A percentile compares a stretch with the other conserved stretches of the same genome.
phyloP scores from a whole-genome alignment of 495 filamentous ascomycete genomes.

The Aspergillus sclerotioniger region DNA sequence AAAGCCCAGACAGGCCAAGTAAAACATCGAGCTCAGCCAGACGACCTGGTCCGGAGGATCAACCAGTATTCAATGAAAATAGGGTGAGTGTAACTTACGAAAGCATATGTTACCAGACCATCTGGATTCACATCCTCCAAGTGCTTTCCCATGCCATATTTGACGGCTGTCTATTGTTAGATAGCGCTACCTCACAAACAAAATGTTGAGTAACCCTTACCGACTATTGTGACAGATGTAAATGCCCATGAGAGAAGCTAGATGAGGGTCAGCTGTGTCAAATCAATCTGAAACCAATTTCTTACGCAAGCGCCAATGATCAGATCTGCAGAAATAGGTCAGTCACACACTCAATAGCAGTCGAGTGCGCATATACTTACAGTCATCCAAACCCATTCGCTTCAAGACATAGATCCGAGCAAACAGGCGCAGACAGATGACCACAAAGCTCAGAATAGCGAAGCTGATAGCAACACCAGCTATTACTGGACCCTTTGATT shows the following conservation, averaged over 20 bases:
- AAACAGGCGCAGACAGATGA: slow-evolving; percentile 36
- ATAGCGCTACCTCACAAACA: neutral
- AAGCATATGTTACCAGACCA: slow-evolving; percentile 27
- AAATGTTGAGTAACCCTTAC: slow-evolving; percentile 21
- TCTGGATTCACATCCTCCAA: slow-evolving; percentile 19
- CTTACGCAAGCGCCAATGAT: slow-evolving; percentile 39
- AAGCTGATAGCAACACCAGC: slow-evolving; percentile 34
- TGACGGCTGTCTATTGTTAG: slow-evolving; percentile 26
- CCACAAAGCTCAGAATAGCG: slow-evolving; percentile 32
- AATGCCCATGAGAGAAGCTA: slow-evolving; percentile 40
- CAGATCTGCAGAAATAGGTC: slow-evolving; percentile 24
- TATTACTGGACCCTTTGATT: slow-evolving; percentile 33
- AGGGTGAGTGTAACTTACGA: slow-evolving; percentile 21
- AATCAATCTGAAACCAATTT: neutral
- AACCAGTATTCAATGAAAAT: neutral
- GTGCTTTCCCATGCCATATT: slow-evolving; percentile 36
- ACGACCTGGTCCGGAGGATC: slow-evolving; percentile 23
- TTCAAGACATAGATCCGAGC: slow-evolving; percentile 34
- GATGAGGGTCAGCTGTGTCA: slow-evolving; percentile 1
- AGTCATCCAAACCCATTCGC: slow-evolving; percentile 37
- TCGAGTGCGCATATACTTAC: slow-evolving; percentile 19
- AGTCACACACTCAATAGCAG: neutral
- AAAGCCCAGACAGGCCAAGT: slow-evolving; percentile 39
- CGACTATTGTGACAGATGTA: slow-evolving; percentile 31
- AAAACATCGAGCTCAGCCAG: slow-evolving; percentile 45